These are phyloP conservation scores for Kazachstania sp. DNA, from an alignment of 1,139 yeast genomes.

Conservation along the genomic window DNA sequence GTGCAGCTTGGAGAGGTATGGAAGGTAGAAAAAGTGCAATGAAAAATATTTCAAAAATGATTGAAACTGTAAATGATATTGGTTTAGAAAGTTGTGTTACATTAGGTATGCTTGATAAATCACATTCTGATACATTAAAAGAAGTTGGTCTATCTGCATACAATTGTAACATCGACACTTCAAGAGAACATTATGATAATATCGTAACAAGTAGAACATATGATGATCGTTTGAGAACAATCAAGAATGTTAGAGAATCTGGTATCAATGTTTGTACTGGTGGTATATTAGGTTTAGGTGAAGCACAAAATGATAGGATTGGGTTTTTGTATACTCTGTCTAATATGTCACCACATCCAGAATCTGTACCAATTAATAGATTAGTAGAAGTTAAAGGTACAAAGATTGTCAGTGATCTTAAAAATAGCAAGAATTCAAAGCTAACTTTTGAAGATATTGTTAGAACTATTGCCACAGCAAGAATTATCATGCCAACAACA, in stretches of 20 bases:
- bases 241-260: constrained; percentile 52
- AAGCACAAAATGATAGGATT: constrained; percentile 61
- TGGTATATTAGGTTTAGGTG: constrained; percentile 74
- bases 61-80: constrained; percentile 52
- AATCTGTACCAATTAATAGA: constrained; percentile 71
- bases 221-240: constrained; percentile 62
- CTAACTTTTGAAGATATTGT: constrained; percentile 54
- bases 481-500: constrained; percentile 63
- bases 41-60: constrained; percentile 57
- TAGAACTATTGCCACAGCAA: constrained; percentile 67
- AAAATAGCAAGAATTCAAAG: constrained; percentile 36
- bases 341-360: constrained; percentile 64
- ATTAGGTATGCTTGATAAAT: constrained; percentile 61
- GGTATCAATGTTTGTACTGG: constrained; percentile 73
- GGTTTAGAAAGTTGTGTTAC: constrained; percentile 76
- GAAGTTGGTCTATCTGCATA: constrained; percentile 72
- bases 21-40: constrained; percentile 63
- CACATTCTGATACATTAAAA: constrained; percentile 51
- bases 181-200: constrained; percentile 65
- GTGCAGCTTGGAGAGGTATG: constrained; percentile 88
- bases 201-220: constrained; percentile 62
- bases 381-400: constrained; percentile 76
- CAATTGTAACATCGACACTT: constrained; percentile 74
- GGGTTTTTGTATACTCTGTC: constrained; percentile 61
- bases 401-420: constrained; percentile 53